Percentiles rank a stretch among this genome's conserved stretches.
phyloP scores from a whole-genome alignment of 495 filamentous ascomycete species.

The Aspergillus haitiensis region DNA sequence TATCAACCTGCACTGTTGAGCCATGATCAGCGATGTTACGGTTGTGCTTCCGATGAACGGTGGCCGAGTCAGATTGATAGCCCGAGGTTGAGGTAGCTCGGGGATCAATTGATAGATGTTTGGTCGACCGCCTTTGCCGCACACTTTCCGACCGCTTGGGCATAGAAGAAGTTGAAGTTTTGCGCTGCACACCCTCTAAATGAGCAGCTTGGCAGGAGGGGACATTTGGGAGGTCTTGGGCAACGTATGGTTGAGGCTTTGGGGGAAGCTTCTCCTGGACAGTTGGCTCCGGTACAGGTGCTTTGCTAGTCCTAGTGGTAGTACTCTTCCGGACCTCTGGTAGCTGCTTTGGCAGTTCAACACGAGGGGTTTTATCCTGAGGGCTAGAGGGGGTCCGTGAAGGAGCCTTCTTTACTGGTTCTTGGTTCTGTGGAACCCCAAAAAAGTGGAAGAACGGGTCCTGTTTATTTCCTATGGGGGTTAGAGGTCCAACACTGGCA shows the following conservation, averaged over 20 bases:
- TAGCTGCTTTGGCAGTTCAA: background rate
- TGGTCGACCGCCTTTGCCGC: constrained; percentile 8
- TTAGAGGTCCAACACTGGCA: constrained; percentile 37
- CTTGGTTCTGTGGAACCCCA: constrained; percentile 14
- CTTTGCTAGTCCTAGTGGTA: background rate
- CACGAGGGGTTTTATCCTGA: constrained; percentile 11
- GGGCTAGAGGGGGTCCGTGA: constrained; percentile 7
- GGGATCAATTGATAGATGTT: background rate
- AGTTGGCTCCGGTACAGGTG: constrained; percentile 4
- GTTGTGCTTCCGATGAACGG: constrained; percentile 7
- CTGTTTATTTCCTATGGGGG: constrained; percentile 31
- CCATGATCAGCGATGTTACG: background rate
- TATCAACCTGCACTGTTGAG: background rate
- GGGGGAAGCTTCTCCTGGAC: constrained; percentile 3
- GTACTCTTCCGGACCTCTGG: background rate
- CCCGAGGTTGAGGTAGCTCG: constrained; percentile 17
- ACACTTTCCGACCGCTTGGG: constrained; percentile 29
- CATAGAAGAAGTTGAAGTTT: constrained; percentile 5
- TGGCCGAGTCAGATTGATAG: constrained; percentile 33
- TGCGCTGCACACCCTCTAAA: constrained; percentile 8
- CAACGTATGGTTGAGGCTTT: constrained; percentile 5
- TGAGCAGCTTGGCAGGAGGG: background rate
- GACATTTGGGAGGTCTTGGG: background rate
- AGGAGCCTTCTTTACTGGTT: constrained; percentile 9
- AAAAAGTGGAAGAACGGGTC: constrained; percentile 23